Conservation (phyloP, 1,139 yeast species). For the Taiozyma sp. region DNA sequence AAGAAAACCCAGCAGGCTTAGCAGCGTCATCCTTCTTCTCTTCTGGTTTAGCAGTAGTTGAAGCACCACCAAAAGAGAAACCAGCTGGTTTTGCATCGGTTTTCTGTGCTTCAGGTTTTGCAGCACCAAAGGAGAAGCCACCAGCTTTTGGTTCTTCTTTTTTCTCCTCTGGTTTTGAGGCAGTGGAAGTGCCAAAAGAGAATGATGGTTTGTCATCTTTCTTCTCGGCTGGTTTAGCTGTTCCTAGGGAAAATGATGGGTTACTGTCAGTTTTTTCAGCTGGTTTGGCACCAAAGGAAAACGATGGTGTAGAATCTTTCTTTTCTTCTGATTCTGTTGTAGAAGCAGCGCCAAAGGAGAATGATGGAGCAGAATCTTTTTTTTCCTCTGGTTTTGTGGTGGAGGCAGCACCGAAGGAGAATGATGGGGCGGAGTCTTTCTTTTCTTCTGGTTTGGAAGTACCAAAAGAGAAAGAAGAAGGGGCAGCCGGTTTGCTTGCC, state of each 20-base stretch:
- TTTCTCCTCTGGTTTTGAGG: constrained; percentile 11
- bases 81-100: constrained; percentile 20
- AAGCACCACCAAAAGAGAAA: constrained; percentile 21
- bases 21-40: constrained; percentile 12
- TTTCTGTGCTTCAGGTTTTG: constrained; percentile 11
- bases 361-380: constrained; percentile 12
- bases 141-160: constrained; percentile 5
- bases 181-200: constrained; percentile 16
- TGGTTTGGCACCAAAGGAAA: constrained; percentile 29
- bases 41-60: constrained; percentile 6
- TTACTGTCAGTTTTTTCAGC: background rate
- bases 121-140: constrained; percentile 21
- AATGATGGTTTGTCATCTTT: background rate
- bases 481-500: constrained; percentile 20
- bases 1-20: constrained; percentile 16
- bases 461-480: constrained; percentile 24
- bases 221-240: constrained; percentile 19
- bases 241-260: constrained; percentile 15
- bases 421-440: constrained; percentile 19
- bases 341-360: constrained; percentile 17
- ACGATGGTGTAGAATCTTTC: constrained; percentile 21
- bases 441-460: constrained; percentile 16
- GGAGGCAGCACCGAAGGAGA: constrained; percentile 17
- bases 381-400: constrained; percentile 5
- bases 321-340: constrained; percentile 5